These are phyloP conservation scores for Yamadazyma nakazawae DNA, from an alignment of 805 yeast species.

Conservation along the genomic window DNA sequence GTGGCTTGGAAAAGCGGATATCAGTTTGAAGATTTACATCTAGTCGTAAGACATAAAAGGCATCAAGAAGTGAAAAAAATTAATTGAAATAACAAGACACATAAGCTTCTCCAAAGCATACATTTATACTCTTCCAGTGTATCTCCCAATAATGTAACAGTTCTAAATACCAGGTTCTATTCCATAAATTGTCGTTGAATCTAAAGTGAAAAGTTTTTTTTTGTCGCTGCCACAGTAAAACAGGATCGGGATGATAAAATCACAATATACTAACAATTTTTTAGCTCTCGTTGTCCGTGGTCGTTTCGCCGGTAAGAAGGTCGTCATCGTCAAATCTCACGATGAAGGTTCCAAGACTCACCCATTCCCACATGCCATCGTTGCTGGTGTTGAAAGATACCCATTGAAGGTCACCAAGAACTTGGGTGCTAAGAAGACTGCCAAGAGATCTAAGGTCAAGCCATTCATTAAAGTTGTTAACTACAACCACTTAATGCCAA, in stretches of 20 bases:
- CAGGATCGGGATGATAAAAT: neutral
- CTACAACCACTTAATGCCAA: slow-evolving; percentile 99
- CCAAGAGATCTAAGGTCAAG: slow-evolving; percentile 97
- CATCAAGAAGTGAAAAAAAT: neutral
- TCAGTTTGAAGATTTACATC: neutral
- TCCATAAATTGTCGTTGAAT: neutral
- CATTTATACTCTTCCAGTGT: too few species aligned
- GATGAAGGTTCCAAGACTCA: slow-evolving; percentile 98
- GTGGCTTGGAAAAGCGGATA: too few species aligned
- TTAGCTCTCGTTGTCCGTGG: slow-evolving; percentile 98
- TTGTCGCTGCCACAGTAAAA: neutral
- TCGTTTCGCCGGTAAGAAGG: slow-evolving; percentile 99
- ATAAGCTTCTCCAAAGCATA: too few species aligned
- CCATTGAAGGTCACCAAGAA: slow-evolving; percentile 95
- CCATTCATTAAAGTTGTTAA: slow-evolving; percentile 98
- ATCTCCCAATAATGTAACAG: too few species aligned
- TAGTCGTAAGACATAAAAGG: neutral
- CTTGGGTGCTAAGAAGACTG: slow-evolving; percentile 93
- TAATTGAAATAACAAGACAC: too few species aligned
- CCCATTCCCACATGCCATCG: slow-evolving; percentile 99
- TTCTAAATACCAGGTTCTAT: too few species aligned
- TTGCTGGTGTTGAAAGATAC: slow-evolving; percentile 98
- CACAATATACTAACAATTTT: slow-evolving; percentile 30
- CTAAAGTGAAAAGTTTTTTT: neutral
- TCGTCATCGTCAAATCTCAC: slow-evolving; percentile 96